These are phyloP conservation scores for Yamadazyma friedrichii DNA, from an alignment of 1,139 yeast species.

Conservation along the genomic window DNA sequence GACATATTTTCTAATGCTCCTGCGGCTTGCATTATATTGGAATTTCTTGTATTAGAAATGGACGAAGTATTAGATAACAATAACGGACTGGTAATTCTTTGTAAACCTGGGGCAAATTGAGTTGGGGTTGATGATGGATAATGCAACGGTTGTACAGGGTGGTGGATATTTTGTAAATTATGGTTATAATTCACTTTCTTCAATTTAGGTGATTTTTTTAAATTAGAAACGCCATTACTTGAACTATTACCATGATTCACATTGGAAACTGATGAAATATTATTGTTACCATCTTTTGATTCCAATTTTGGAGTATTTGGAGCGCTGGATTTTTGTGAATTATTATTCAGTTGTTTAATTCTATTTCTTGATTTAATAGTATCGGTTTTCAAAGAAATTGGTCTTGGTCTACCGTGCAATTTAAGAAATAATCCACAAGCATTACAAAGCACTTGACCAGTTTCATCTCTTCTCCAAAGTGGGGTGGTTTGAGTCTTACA, in stretches of 20 bases:
- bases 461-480: conserved; percentile 90
- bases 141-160: conserved; percentile 54
- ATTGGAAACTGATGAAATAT: conserved; percentile 1
- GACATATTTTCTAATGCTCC: conserved; percentile 63
- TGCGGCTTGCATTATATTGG: conserved; percentile 44
- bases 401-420: conserved; percentile 89
- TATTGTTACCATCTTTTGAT: conserved; percentile 26
- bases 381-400: conserved; percentile 86
- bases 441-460: conserved; percentile 90
- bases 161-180: conserved; percentile 19
- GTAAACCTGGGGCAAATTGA: conserved; percentile 65
- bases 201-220: conserved; percentile 35
- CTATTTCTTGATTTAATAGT: conserved; percentile 89
- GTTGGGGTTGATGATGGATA: conserved; percentile 71
- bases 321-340: conserved; percentile 29
- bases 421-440: conserved; percentile 93
- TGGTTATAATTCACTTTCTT: conserved; percentile 15
- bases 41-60: conserved; percentile 34
- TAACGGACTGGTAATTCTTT: conserved; percentile 63
- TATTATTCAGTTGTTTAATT: conserved; percentile 42
- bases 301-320: conserved; percentile 50
- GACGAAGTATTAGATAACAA: conserved; percentile 48
- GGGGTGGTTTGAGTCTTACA: conserved; percentile 94
- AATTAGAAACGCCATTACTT: not conserved
- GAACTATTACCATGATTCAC: conserved; percentile 1